Base-by-base conservation (phyloP, 1,139 yeast species). In the Blastobotrys arbuscula region DNA sequence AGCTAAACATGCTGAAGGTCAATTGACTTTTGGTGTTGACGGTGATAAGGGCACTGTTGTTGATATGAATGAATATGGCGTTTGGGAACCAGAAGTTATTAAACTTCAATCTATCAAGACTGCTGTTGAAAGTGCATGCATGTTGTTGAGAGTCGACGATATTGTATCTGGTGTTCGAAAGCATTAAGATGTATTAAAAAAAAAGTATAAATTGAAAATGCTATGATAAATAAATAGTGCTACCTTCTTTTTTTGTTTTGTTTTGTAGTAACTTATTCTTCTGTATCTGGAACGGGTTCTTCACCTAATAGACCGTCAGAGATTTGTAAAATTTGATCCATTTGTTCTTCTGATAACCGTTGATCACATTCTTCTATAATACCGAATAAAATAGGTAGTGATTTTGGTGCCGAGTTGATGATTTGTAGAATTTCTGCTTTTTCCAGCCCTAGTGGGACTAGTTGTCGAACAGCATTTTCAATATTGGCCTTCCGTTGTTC, bases 31-130 rank as follows among this genome's bases (percentile, higher is more conserved):
- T 69, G 99, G 99, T 66, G 82, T 92, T 55, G 96, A 92, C 66
- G 99, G 99, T 56, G 96, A 90, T 56, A 75, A 77, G 50, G 98
- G 98, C 59, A 88, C 86, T 70, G 79, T 92, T 51, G 97, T 87
- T 38, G 97, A 92, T 66, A 92, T 92, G 99, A 80, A 84, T 57
- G 84, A 80, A 23, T 92, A 89, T 68, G 98, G 98, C 39, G 85
- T 92, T 56, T 92, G 98, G 98, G 99, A 92, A 71, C 98, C 99
- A 16, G 97, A 92, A 71, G 97, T 88, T 44, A 89, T 92, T 68
- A 92, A 92, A 72, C 94, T 87, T 64, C 99, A 92, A 73, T 84
- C 95, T 55, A 84, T 92, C 59, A 92, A 92, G 74, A 94, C 98
- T 18, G 96, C 96, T 39, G 86, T 94, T 58, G 99, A 92, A 71